Evolutionary conservation across 2,329 filamentous ascomycete genomes (phyloP), one percentile per base, ranked within the genome.

Genomic region (Colletotrichum liriopes): DNA sequence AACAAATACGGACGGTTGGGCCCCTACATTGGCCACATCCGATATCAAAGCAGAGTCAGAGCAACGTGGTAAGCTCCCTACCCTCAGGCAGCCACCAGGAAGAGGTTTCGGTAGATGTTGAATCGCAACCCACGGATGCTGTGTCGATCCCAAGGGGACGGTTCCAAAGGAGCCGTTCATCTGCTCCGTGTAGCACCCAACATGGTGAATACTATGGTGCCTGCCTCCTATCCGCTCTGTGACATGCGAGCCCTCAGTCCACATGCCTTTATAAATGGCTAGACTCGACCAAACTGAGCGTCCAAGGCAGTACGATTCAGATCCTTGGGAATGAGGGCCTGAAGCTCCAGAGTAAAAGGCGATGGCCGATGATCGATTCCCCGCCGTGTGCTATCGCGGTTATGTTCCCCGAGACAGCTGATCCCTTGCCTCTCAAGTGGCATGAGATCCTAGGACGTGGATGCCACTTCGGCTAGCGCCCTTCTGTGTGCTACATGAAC

Each of bases 1-100:
- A 84, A 81, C 76, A 76, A 77, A 81, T 79, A 61, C 76, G 78
- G 78, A 78, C 79, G 75, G 29, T 41, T 70, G 67, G 65, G 43
- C 37, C 71, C 74, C 67, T 71, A 75, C 59, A 60, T 64, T 64
- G 66, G 66, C 71, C 76, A 77, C 72, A 73, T 63, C 75, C 58
- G 75, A 77, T 63, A 69, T 74, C 76, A 73, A 74, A 76, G 75
- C 67, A 77, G 65, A 71, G 65, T 61, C 72, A 73, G 73, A 74
- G 75, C 69, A 76, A 78, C 75, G 59, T 76, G 64, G 62, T 73
- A 61, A 63, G 60, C 63, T 60, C 39, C 43, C 43, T 64, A 58
- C 51, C 11, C 18, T 32, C 37, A 64, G n/a, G 29, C 23, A 23
- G 20, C 68, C 55, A 29, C 65, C 16, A n/a, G n/a, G 26, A 39